These are phyloP conservation scores for Platanthera zijinensis DNA, from an alignment of 106 monocot species.

Conservation along the genomic window DNA sequence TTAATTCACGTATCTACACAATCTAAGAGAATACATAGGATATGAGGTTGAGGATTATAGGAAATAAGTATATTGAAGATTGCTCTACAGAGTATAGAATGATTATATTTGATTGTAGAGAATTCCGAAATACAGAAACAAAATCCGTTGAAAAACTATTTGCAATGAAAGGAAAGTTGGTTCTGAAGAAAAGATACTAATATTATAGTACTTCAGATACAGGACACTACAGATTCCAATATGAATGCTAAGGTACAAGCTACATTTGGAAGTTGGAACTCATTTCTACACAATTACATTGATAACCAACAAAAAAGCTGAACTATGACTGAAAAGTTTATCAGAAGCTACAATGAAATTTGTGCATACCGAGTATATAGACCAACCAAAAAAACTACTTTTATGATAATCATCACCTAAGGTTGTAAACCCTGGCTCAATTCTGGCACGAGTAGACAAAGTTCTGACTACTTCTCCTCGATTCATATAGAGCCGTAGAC, in stretches of 20 bases:
- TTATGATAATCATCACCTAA: slow-evolving; percentile 36
- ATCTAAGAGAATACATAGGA: too few species aligned
- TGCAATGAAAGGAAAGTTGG: not conserved
- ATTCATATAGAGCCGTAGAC: slow-evolving; percentile 91
- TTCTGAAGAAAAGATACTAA: not conserved
- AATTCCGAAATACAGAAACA: not conserved
- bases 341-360: not conserved
- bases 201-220: not conserved
- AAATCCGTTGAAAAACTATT: not conserved
- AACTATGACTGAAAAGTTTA: not conserved
- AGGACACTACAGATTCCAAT: not conserved
- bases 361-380: not conserved
- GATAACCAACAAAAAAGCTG: not conserved
- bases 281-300: not conserved
- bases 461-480: slow-evolving; percentile 88
- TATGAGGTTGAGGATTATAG: not conserved
- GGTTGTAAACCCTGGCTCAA: slow-evolving; percentile 95
- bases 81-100: not conserved
- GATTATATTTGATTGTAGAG: not conserved
- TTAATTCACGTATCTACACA: too few species aligned
- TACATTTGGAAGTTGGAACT: not conserved
- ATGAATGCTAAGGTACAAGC: not conserved
- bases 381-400: not conserved
- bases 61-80: not conserved
- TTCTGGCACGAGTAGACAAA: slow-evolving; percentile 85